Evolutionary conservation across 495 filamentous ascomycete genomes (phyloP).

Genomic region (Penicillium roqueforti): DNA sequence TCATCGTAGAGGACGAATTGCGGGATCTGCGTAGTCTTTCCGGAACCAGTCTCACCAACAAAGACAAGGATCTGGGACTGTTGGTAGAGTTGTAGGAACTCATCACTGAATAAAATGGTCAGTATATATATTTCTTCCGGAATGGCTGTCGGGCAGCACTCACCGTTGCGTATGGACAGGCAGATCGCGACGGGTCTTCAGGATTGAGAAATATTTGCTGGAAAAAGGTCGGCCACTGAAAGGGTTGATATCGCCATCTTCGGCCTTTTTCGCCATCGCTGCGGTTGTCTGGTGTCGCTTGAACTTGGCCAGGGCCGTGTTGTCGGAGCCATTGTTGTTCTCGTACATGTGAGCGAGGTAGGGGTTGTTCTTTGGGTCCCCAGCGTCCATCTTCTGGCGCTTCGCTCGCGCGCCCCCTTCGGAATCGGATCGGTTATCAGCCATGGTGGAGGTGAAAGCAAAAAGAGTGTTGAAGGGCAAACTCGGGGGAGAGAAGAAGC

Average conservation of each 20-base stretch:
- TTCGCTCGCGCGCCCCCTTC: constrained; percentile 43
- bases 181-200: constrained; percentile 76
- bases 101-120: constrained; percentile 54
- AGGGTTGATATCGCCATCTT: constrained; percentile 80
- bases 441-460: constrained; percentile 32
- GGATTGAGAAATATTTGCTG: constrained; percentile 79
- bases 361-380: constrained; percentile 63
- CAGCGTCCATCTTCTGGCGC: constrained; percentile 48
- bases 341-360: constrained; percentile 88
- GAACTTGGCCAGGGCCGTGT: constrained; percentile 57
- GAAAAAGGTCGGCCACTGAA: constrained; percentile 76
- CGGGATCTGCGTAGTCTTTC: constrained; percentile 98
- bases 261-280: constrained; percentile 62
- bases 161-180: constrained; percentile 88
- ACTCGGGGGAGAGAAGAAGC: constrained; percentile 1
- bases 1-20: constrained; percentile 98
- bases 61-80: constrained; percentile 93
- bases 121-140: background rate
- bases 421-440: constrained; percentile 39
- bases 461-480: constrained; percentile 14
- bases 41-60: constrained; percentile 98
- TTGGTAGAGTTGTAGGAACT: constrained; percentile 91
- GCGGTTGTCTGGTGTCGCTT: constrained; percentile 80
- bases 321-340: constrained; percentile 45
- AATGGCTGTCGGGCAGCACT: constrained; percentile 14